Conservation (phyloP, 2,329 filamentous ascomycete genomes). For the Xylaria sp. region DNA sequence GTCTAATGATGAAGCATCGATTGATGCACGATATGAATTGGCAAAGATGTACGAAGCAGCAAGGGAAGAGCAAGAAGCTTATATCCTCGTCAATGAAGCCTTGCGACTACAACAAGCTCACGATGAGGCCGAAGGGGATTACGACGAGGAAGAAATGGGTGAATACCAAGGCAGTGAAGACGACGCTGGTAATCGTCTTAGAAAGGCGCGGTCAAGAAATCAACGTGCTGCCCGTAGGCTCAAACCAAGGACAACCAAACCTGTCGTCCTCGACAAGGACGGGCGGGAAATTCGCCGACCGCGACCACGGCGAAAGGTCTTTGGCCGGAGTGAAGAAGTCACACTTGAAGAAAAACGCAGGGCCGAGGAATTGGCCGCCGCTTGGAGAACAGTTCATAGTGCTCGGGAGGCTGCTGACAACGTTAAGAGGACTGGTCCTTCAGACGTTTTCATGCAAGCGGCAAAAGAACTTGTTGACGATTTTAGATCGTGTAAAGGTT, state of each 20-base stretch:
- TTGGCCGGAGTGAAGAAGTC: slow-evolving; percentile 48
- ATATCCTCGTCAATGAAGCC: slow-evolving; percentile 80
- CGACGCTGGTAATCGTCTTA: slow-evolving; percentile 24
- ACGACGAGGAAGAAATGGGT: slow-evolving; percentile 48
- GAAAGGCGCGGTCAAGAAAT: slow-evolving; percentile 26
- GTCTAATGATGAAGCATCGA: slow-evolving; percentile 61
- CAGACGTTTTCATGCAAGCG: slow-evolving; percentile 66
- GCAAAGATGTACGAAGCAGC: slow-evolving; percentile 85
- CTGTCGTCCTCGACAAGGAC: slow-evolving; percentile 31
- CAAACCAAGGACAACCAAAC: slow-evolving; percentile 42
- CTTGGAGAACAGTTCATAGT: slow-evolving; percentile 55
- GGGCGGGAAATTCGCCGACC: slow-evolving; percentile 25
- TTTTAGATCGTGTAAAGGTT: slow-evolving; percentile 71
- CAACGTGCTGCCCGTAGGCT: slow-evolving; percentile 39
- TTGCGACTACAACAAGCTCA: slow-evolving; percentile 69
- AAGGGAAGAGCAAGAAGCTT: slow-evolving; percentile 78
- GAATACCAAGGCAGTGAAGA: slow-evolving; percentile 41
- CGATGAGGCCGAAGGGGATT: slow-evolving; percentile 48
- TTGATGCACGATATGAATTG: slow-evolving; percentile 81
- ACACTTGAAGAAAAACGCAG: slow-evolving; percentile 48
- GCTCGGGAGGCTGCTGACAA: slow-evolving; percentile 41
- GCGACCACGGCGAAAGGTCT: slow-evolving; percentile 49
- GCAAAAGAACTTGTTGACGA: slow-evolving; percentile 71
- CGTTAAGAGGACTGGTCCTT: slow-evolving; percentile 53
- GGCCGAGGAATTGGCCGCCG: slow-evolving; percentile 49